Base-by-base conservation (phyloP, 495 filamentous ascomycete species). In the Talaromyces adpressus region DNA sequence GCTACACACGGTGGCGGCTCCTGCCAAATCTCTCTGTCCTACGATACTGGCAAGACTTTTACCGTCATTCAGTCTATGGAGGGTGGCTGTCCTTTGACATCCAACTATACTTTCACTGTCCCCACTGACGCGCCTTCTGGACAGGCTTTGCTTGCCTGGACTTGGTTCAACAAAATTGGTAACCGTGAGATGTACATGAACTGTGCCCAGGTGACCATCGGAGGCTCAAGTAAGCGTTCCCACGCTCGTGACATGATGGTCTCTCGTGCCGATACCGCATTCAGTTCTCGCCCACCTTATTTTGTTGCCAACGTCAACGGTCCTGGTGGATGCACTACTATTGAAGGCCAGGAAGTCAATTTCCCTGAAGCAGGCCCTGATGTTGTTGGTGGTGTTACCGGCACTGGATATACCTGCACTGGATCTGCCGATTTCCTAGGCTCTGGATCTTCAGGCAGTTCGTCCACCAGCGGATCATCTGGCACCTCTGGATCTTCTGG, bases 131-230 rank as follows among this genome's bases (percentile, higher is more conserved):
- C 78, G 12, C 75, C 76, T 2, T 61, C 64, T 3, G 82, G 82
- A 1, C 69, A 84, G 52, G 90, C 85, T 2, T 85, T 87, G 2
- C 77, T 97, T 51, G 88, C 89, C 16, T 96, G 91, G 85, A 89
- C 89, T 4, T 97, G 93, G 93, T 88, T 93, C 79, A 97, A 97
- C 84, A 87, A 87, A 65, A 71, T 92, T 60, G 91, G 91, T 57
- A 91, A 92, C 77, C 84, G 91, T 22, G 93, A 97, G 73, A 91
- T 95, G 85, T 96, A 96, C 81, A 96, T 95, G 92, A 92, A 93
- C 82, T 97, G 93, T 65, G 89, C 88, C 4, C 84, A 89, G 20
- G 81, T 93, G 54, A 85, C 81, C 5, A 83, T 96, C 66, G 73
- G 82, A 9, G 85, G 83, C 57, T 65, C 70, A 27, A 62, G 70